Percentiles rank a stretch among this genome's conserved stretches.
phyloP scores from a whole-genome alignment of 495 filamentous ascomycete species.

The Clavariopsis aquatica region DNA sequence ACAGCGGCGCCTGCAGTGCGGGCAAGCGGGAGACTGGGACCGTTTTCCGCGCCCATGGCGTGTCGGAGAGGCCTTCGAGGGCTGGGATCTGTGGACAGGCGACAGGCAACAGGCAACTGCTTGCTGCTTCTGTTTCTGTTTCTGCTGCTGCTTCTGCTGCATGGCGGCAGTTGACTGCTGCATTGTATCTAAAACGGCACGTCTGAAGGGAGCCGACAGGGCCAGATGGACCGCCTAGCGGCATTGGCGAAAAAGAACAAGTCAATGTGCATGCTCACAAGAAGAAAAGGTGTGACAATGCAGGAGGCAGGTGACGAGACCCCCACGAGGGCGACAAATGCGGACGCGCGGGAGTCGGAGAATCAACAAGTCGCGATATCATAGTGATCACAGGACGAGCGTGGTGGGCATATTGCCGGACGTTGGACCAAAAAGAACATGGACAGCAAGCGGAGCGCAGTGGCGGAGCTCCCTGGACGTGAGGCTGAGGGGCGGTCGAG shows the following conservation, averaged over 20 bases:
- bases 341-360: slow-evolving; percentile 21
- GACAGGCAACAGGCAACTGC: too few species aligned
- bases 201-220: slow-evolving; percentile 43
- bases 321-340: slow-evolving; percentile 36
- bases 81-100: slow-evolving; percentile 30
- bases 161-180: slow-evolving; percentile 33
- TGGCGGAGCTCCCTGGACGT: slow-evolving; percentile 33
- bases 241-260: slow-evolving; percentile 33
- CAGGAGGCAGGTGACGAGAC: slow-evolving; percentile 29
- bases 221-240: slow-evolving; percentile 43
- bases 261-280: slow-evolving; percentile 21
- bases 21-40: slow-evolving; percentile 6
- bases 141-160: slow-evolving; percentile 25
- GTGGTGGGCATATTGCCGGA: slow-evolving; percentile 40
- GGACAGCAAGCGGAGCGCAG: slow-evolving; percentile 37
- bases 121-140: too few species aligned
- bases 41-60: slow-evolving; percentile 19
- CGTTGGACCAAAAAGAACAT: slow-evolving; percentile 38
- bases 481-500: slow-evolving; percentile 36
- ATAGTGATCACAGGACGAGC: slow-evolving; percentile 34
- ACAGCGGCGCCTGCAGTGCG: slow-evolving; percentile 36
- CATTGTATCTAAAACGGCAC: slow-evolving; percentile 28
- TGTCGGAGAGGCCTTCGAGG: slow-evolving; percentile 14
- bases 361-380: slow-evolving; percentile 31
- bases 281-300: slow-evolving; percentile 29